Evolutionary conservation across 371 early-diverging fungal species (phyloP).

Genomic region (Mortierella sp.): DNA sequence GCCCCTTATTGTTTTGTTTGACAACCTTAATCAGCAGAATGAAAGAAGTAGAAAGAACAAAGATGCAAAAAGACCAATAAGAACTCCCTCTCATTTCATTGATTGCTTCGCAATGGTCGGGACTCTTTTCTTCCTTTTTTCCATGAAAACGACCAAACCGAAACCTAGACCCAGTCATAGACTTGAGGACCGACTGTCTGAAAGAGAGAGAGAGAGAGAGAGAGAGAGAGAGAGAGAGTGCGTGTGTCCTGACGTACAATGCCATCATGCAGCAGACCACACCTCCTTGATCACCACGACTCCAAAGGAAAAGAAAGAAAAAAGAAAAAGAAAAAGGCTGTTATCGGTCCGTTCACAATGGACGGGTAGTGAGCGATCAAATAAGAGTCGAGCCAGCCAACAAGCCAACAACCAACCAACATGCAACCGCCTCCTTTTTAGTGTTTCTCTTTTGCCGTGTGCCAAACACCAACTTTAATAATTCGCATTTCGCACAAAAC

Average conservation of each 20-base stretch:
- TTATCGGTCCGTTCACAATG: not conserved
- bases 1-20: not conserved
- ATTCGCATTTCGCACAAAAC: conserved; percentile 3
- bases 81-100: not conserved
- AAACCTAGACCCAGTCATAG: not conserved
- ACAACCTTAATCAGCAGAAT: conserved; percentile 11
- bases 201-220: no score
- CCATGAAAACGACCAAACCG: not conserved
- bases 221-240: no score
- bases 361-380: not conserved
- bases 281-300: not conserved
- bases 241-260: not conserved
- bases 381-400: not conserved
- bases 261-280: not conserved
- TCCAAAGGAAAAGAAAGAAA: not conserved
- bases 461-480: conserved; percentile 15
- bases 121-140: not conserved
- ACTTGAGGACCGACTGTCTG: no score
- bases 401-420: not conserved
- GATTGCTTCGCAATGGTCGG: conserved; percentile 14
- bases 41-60: not conserved
- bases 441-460: not conserved
- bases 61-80: conserved; percentile 9
- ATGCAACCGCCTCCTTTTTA: conserved; percentile 3
- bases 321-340: not conserved